These are phyloP conservation scores for Chaetomiaceae sp. DNA, from an alignment of 2,329 filamentous ascomycete species.

Conservation along the genomic window DNA sequence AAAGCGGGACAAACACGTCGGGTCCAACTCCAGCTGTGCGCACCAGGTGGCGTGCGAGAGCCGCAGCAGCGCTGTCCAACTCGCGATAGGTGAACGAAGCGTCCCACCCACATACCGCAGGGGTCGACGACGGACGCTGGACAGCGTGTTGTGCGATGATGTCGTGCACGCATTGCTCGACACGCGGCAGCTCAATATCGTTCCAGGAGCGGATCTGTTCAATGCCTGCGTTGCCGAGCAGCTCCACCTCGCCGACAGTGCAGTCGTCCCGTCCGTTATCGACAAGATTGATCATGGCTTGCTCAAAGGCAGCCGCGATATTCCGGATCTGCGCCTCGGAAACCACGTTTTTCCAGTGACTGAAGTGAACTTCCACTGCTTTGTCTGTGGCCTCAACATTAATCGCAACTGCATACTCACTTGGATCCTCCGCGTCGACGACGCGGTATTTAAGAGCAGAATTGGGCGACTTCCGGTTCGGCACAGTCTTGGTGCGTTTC, in stretches of 20 bases:
- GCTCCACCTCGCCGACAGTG: constrained; percentile 19
- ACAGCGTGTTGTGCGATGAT: constrained; percentile 26
- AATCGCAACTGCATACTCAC: constrained; percentile 29
- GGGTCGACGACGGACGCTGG: constrained; percentile 32
- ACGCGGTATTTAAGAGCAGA: constrained; percentile 16
- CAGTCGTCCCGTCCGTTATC: constrained; percentile 15
- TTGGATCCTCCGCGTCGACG: constrained; percentile 23
- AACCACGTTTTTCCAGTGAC: constrained; percentile 21
- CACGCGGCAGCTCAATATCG: constrained; percentile 14
- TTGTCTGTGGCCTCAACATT: constrained; percentile 25
- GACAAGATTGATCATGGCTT: constrained; percentile 17
- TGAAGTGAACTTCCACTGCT: constrained; percentile 20
- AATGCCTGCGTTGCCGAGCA: constrained; percentile 21
- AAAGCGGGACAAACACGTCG: constrained; percentile 23
- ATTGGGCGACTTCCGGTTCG: neutral
- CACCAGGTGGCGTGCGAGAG: constrained; percentile 19
- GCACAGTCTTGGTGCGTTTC: constrained; percentile 11
- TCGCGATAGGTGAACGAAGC: constrained; percentile 21
- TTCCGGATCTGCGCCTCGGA: constrained; percentile 22
- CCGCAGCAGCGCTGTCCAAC: constrained; percentile 14
- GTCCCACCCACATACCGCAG: constrained; percentile 24
- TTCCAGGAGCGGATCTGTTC: constrained; percentile 20
- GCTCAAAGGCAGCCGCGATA: constrained; percentile 26
- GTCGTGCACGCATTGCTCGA: constrained; percentile 20
- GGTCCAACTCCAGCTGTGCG: constrained; percentile 16